Evolutionary conservation across 345 rosid species (phyloP).

Genomic region (Camelina neglecta): DNA sequence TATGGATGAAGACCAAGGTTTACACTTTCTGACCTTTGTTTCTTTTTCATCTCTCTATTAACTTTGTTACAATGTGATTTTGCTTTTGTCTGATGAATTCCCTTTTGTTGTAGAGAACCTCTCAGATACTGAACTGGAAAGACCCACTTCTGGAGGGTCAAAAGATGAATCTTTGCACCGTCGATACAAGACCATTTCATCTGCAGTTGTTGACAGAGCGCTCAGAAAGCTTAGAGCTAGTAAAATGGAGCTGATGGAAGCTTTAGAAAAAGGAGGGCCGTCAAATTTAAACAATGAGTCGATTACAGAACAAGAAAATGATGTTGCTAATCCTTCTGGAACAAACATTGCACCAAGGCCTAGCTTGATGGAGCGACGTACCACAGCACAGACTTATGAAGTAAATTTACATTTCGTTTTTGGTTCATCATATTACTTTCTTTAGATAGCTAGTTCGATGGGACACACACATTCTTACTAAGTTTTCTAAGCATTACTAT

Average conservation of each 20-base stretch:
- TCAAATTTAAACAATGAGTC: slow-evolving; percentile 10
- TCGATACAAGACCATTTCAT: slow-evolving; percentile 26
- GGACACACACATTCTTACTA: neutral
- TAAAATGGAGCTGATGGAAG: slow-evolving; percentile 36
- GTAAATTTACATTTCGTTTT: slow-evolving; percentile 6
- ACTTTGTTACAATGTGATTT: slow-evolving; percentile 15
- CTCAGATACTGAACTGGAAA: slow-evolving; percentile 11
- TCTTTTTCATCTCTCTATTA: slow-evolving; percentile 5
- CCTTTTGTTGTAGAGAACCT: slow-evolving; percentile 29
- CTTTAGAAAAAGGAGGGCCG: slow-evolving; percentile 28
- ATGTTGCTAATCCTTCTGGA: slow-evolving; percentile 29
- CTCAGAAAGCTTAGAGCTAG: slow-evolving; percentile 29
- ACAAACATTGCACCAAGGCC: neutral
- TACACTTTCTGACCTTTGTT: slow-evolving; percentile 16
- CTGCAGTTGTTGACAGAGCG: slow-evolving; percentile 34
- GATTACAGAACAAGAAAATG: slow-evolving; percentile 18
- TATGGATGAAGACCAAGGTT: slow-evolving; percentile 34
- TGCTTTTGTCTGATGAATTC: slow-evolving; percentile 8
- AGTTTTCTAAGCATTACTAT: neutral
- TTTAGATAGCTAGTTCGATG: slow-evolving; percentile 22
- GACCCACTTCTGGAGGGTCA: neutral
- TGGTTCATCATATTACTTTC: slow-evolving; percentile 13
- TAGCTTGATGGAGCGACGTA: slow-evolving; percentile 42
- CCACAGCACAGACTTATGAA: slow-evolving; percentile 39
- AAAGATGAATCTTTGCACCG: slow-evolving; percentile 12